Evolutionary conservation across 2,329 filamentous ascomycete genomes (phyloP), one percentile per base, ranked within the genome.

Genomic region (Colletotrichum sp.): DNA sequence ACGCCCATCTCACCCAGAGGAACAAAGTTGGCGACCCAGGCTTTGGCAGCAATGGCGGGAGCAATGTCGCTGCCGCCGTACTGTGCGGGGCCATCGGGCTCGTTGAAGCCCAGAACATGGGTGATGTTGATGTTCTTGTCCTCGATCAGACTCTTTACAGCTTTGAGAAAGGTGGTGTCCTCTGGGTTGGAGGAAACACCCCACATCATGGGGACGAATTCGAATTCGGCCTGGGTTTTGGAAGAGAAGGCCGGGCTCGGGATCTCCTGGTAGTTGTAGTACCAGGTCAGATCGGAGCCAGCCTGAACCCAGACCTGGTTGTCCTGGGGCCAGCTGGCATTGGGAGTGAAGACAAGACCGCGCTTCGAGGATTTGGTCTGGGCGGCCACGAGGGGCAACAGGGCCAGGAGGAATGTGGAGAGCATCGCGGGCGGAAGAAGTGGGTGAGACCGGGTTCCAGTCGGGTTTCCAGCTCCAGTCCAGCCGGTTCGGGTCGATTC

Each of bases 171-270:
- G 1, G 88, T 86, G 1, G 89, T 92, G 81, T 91, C 88, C 71
- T 87, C 85, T 32, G 85, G 82, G 72, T 88, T 81, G 0, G 83
- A 75, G 5, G 87, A 85, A 12, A 90, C 86, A 36, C 94, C 94
- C 93, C 93, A 96, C 75, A 96, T 90, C 94, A 96, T 95, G 67
- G 95, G 94, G 2, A 96, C 92, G 83, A 95, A 97, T 82, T 94
- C 89, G 79, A 96, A 91, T 16, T 88, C 83, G 16, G 87, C 85
- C 79, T 93, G 90, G 0, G 88, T 79, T 34, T 87, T 80, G 66
- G 87, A 83, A 55, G 83, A 78, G 81, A 89, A 93, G 57, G 85
- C 85, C 0, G 87, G 77, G 1, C 92, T 91, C 2, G 94, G 94
- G 5, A 83, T 81, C 24, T 87, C 81, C 30, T 85, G 84, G 84